Conservation (phyloP, 2,329 filamentous ascomycete genomes). For the Diaporthe citrichinensis region DNA sequence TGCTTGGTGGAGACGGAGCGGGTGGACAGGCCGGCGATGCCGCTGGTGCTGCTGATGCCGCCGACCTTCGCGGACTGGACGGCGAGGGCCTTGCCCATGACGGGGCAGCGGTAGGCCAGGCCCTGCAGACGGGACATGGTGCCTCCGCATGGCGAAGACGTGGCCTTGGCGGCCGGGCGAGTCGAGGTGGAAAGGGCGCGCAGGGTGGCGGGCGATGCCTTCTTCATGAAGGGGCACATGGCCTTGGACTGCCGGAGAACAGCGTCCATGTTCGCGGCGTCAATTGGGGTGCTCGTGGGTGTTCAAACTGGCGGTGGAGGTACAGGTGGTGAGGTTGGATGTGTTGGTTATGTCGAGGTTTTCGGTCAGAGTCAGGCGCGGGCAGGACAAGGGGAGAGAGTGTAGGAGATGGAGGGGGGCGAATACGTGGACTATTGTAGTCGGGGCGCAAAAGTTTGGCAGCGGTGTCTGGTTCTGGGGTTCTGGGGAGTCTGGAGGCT, state of each 20-base stretch:
- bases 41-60: slow-evolving; percentile 57
- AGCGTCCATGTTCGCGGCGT: slow-evolving; percentile 79
- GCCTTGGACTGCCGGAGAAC: slow-evolving; percentile 95
- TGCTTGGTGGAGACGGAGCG: slow-evolving; percentile 31
- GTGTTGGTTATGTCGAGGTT: not conserved
- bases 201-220: slow-evolving; percentile 91
- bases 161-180: slow-evolving; percentile 69
- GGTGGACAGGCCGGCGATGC: slow-evolving; percentile 64
- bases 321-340: not conserved
- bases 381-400: not conserved
- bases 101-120: slow-evolving; percentile 92
- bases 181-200: slow-evolving; percentile 87
- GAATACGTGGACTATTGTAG: slow-evolving; percentile 29
- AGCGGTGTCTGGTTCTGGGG: slow-evolving; percentile 11
- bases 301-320: slow-evolving; percentile 13
- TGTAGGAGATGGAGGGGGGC: not conserved
- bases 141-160: slow-evolving; percentile 81
- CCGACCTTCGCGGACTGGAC: slow-evolving; percentile 79
- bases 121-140: slow-evolving; percentile 98
- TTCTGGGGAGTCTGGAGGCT: slow-evolving; percentile 1
- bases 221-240: slow-evolving; percentile 97
- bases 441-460: slow-evolving; percentile 25
- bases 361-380: not conserved
- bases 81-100: slow-evolving; percentile 98
- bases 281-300: not conserved